Evolutionary conservation across 2,329 filamentous ascomycete genomes (phyloP).

Genomic region (Scytalidium lignicola): DNA sequence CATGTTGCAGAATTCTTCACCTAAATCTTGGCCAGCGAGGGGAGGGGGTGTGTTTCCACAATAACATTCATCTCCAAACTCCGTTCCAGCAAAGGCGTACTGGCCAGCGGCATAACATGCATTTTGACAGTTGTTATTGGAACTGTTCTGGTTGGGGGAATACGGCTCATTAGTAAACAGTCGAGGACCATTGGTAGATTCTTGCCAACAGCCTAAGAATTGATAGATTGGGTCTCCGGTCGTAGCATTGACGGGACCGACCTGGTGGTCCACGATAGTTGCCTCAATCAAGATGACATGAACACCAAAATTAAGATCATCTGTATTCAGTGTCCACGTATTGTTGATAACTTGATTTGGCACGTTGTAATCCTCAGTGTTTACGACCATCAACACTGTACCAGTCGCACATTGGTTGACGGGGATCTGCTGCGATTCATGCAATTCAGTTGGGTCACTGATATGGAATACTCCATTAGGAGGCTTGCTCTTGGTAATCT

Average conservation of each 20-base stretch:
- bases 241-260: constrained; percentile 22
- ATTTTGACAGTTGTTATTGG: constrained; percentile 25
- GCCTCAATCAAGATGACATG: constrained; percentile 27
- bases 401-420: constrained; percentile 23
- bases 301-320: constrained; percentile 31
- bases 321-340: constrained; percentile 33
- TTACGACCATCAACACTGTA: constrained; percentile 21
- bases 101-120: constrained; percentile 13
- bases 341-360: constrained; percentile 17
- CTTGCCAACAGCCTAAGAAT: constrained; percentile 29
- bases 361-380: constrained; percentile 19
- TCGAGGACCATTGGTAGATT: constrained; percentile 22
- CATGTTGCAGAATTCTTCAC: background rate
- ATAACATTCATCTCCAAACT: constrained; percentile 23
- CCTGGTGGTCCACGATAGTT: constrained; percentile 14
- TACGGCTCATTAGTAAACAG: constrained; percentile 25
- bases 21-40: constrained; percentile 12
- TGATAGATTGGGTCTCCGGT: constrained; percentile 16
- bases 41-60: constrained; percentile 28
- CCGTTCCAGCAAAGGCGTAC: constrained; percentile 23
- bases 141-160: constrained; percentile 15
- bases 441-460: constrained; percentile 20
- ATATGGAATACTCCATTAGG: constrained; percentile 20
- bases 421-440: constrained; percentile 23
- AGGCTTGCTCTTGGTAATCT: constrained; percentile 27